A percentile compares a stretch with the other conserved stretches of the same genome.
phyloP scores from a whole-genome alignment of 2,329 filamentous ascomycete genomes.

The Colletotrichum chlorophyti region DNA sequence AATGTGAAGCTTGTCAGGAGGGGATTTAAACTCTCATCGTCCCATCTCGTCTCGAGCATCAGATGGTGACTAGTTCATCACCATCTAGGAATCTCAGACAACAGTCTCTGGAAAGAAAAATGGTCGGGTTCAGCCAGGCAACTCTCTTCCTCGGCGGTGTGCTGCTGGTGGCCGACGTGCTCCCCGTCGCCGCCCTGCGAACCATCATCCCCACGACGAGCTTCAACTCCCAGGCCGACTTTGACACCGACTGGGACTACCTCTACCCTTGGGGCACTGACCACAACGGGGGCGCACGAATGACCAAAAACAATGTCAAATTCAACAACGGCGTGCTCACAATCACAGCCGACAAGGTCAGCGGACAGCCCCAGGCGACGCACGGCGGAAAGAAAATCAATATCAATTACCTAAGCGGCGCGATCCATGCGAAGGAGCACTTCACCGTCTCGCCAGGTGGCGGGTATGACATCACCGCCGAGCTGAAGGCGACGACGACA shows the following conservation, averaged over 20 bases:
- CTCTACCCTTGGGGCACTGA: constrained; percentile 62
- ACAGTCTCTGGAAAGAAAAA: neutral
- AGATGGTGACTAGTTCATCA: neutral
- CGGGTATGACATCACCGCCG: constrained; percentile 49
- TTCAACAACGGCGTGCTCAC: constrained; percentile 50
- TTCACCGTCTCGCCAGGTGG: constrained; percentile 45
- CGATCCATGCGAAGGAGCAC: constrained; percentile 46
- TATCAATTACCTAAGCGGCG: constrained; percentile 61
- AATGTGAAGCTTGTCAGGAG: neutral
- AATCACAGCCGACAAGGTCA: constrained; percentile 53
- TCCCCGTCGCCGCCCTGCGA: neutral
- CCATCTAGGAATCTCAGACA: neutral
- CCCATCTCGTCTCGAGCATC: neutral
- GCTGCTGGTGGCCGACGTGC: constrained; percentile 21
- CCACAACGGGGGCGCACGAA: constrained; percentile 64
- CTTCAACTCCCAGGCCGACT: constrained; percentile 31
- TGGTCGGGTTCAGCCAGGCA: constrained; percentile 16
- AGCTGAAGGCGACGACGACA: constrained; percentile 46
- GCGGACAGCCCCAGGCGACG: constrained; percentile 44
- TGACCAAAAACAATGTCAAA: constrained; percentile 53
- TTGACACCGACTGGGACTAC: constrained; percentile 54
- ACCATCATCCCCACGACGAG: constrained; percentile 27
- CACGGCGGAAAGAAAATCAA: constrained; percentile 46
- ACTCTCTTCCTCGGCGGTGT: constrained; percentile 12
- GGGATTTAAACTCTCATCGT: neutral